Evolutionary conservation across 1,284 basidiomycete genomes (phyloP).

Genomic region (Rhodotorula sp.): DNA sequence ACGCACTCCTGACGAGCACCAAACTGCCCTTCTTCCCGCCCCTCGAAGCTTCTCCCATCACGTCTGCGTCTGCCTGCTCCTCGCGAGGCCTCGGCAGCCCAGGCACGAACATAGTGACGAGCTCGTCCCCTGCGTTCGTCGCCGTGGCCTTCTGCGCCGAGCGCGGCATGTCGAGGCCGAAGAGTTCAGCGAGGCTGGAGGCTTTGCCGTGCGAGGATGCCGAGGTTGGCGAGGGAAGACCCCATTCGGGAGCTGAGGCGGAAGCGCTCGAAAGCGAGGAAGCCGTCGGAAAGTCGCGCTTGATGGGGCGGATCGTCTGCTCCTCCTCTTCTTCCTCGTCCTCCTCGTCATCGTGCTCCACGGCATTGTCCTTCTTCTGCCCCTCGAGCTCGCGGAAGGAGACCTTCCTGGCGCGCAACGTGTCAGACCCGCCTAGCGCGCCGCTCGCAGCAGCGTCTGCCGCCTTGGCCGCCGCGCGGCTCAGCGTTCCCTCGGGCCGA

Average conservation of each 20-base stretch:
- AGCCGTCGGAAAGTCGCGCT: not conserved
- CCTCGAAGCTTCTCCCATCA: not conserved
- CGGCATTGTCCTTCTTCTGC: not conserved
- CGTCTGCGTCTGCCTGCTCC: not conserved
- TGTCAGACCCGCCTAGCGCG: too few relatives aligned
- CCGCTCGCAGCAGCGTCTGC: too few relatives aligned
- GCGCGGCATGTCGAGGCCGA: constrained; percentile 29
- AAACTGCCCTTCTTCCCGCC: constrained; percentile 29
- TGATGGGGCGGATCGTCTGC: constrained; percentile 17
- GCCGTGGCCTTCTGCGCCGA: not conserved
- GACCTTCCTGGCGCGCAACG: not conserved
- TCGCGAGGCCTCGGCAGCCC: constrained; percentile 7
- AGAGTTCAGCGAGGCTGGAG: constrained; percentile 17
- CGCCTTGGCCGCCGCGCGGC: not conserved
- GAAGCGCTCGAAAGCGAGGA: constrained; percentile 6
- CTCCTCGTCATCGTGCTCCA: not conserved
- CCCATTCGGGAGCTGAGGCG: constrained; percentile 3
- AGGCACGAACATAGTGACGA: constrained; percentile 20
- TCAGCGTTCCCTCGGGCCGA: not conserved
- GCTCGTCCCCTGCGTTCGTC: not conserved
- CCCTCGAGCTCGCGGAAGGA: not conserved
- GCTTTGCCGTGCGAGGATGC: constrained; percentile 3
- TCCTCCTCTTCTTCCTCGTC: constrained; percentile 11
- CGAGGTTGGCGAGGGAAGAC: not conserved
- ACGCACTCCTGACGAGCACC: constrained; percentile 38